These are phyloP conservation scores for Stropharia rugosoannulata DNA, from an alignment of 768 basidiomycete species.

Conservation along the genomic window DNA sequence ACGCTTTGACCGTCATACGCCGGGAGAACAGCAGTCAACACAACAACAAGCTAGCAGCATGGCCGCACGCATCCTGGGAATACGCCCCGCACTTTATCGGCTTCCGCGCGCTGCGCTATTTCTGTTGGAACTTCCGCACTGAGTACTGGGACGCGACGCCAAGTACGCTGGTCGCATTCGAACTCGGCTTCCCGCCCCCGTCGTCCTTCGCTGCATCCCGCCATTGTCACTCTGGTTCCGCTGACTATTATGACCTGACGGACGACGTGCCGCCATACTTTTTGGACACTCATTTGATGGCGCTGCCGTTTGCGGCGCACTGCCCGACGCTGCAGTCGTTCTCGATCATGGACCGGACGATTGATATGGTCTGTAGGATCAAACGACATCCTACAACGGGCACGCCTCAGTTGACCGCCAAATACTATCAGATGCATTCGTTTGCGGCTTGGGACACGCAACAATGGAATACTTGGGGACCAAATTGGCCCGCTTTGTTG, in stretches of 20 bases:
- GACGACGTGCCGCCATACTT: constrained; percentile 20
- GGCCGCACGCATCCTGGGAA: constrained; percentile 25
- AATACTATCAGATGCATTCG: constrained; percentile 16
- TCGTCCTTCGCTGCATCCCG: neutral
- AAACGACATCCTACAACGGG: constrained; percentile 2
- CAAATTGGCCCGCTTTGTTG: constrained; percentile 13
- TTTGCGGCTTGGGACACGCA: constrained; percentile 13
- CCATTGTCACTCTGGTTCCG: neutral
- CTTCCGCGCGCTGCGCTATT: constrained; percentile 18
- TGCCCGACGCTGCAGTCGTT: constrained; percentile 20
- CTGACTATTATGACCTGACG: neutral
- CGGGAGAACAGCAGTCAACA: constrained; percentile 23
- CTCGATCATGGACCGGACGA: constrained; percentile 20
- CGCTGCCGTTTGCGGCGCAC: constrained; percentile 21
- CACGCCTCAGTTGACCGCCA: constrained; percentile 12
- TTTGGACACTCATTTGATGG: constrained; percentile 23
- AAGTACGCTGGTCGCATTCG: constrained; percentile 17
- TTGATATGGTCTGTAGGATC: constrained; percentile 22
- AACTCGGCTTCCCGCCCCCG: constrained; percentile 13
- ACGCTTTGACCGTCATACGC: constrained; percentile 24
- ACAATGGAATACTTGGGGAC: constrained; percentile 18
- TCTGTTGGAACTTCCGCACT: constrained; percentile 28
- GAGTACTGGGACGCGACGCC: constrained; percentile 25
- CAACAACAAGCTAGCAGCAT: constrained; percentile 17
- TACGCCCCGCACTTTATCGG: constrained; percentile 19